phyloP scores from a whole-genome alignment of 306 rosid species.

The Cicer cuneatum region DNA sequence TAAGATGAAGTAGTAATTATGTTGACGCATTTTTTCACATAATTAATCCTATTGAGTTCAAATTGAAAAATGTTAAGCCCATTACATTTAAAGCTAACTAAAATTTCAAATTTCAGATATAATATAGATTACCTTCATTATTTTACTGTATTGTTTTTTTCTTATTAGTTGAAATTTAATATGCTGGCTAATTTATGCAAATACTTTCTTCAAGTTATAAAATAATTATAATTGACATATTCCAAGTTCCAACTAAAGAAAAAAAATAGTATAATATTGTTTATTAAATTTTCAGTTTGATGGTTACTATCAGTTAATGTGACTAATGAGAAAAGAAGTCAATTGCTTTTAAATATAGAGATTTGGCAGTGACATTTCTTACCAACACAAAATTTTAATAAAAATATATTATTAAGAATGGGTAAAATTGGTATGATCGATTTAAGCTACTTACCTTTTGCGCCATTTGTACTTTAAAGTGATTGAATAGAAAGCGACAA shows the following conservation, averaged over 20 bases:
- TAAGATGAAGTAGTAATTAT: no score
- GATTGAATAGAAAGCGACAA: constrained; percentile 15
- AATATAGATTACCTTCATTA: no score
- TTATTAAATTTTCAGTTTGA: constrained; percentile 33
- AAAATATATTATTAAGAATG: not conserved
- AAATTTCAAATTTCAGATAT: not conserved
- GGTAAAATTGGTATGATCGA: constrained; percentile 17
- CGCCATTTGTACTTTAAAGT: constrained; percentile 41
- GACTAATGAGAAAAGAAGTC: constrained; percentile 30
- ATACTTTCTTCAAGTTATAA: not conserved
- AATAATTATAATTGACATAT: not conserved
- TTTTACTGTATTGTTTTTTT: no score
- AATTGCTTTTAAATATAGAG: constrained; percentile 40
- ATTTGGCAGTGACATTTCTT: constrained; percentile 42
- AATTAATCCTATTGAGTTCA: not conserved
- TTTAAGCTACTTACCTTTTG: constrained; percentile 43
- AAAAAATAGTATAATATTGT: not conserved
- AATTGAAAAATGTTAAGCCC: not conserved
- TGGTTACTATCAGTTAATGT: constrained; percentile 40
- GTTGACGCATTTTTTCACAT: no score
- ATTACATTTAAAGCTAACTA: not conserved
- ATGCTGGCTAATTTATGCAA: not conserved
- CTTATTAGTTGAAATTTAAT: not conserved
- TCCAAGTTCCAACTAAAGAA: not conserved
- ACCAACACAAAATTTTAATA: not conserved